Percentiles rank a stretch among this genome's conserved stretches.
Conservation (phyloP, 148 eudicot species). For the Nepenthes mirabilis region DNA sequence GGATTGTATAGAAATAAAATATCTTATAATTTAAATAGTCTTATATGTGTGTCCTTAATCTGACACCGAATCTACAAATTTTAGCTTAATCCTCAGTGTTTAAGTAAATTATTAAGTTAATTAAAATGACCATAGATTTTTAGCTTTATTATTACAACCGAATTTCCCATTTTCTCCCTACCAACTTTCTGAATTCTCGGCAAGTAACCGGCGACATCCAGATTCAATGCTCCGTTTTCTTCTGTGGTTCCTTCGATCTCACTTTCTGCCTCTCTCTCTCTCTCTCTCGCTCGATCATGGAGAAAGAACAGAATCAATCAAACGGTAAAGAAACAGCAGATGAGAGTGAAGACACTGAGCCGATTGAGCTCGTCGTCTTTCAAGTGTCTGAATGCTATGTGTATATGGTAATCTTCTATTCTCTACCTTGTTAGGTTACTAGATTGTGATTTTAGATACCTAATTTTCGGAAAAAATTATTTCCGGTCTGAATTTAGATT, state of each 20-base stretch:
- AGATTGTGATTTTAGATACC: not conserved
- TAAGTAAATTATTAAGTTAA: too few relatives aligned
- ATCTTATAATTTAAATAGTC: too few relatives aligned
- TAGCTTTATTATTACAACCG: too few relatives aligned
- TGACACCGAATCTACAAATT: too few relatives aligned
- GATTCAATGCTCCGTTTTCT: not conserved
- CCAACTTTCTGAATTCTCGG: not conserved
- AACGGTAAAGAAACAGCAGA: conserved; percentile 12
- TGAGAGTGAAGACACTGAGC: conserved; percentile 27
- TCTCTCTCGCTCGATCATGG: conserved; percentile 8
- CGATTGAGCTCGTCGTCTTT: conserved; percentile 70
- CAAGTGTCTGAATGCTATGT: conserved; percentile 94
- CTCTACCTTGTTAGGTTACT: not conserved
- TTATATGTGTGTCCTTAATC: too few relatives aligned
- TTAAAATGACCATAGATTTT: too few relatives aligned
- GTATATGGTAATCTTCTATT: conserved; percentile 46
- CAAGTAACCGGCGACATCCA: not conserved
- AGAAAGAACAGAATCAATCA: conserved; percentile 10
- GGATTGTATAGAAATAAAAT: too few relatives aligned
- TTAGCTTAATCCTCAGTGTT: too few relatives aligned
- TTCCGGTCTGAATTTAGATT: too few relatives aligned
- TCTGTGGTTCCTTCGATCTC: not conserved
- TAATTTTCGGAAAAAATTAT: not conserved
- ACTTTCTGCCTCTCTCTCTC: not conserved
- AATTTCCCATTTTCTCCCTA: not conserved